Evolutionary conservation across 192 early-diverging fungal genomes (phyloP).

Genomic region (Coemansia sp.): DNA sequence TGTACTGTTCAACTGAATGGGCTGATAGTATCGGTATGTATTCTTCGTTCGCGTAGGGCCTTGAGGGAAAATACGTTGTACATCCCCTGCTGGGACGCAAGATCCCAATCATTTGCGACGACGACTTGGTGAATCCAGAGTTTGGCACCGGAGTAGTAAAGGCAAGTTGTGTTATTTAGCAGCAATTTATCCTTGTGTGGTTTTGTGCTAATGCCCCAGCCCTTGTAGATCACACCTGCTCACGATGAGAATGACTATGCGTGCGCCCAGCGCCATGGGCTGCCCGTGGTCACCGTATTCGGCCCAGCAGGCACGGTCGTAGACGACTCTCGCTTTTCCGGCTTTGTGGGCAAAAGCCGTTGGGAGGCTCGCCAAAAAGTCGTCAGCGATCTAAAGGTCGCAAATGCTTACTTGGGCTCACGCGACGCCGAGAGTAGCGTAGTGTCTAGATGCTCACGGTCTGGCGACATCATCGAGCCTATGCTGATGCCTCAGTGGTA

Average conservation of each 20-base stretch:
- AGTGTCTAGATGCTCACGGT: conserved; percentile 68
- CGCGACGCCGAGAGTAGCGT: conserved; percentile 78
- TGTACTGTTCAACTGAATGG: background rate
- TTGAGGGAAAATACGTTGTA: conserved; percentile 67
- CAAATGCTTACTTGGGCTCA: conserved; percentile 71
- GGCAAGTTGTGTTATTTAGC: conserved; percentile 34
- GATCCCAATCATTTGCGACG: conserved; percentile 84
- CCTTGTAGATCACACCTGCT: conserved; percentile 82
- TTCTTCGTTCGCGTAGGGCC: conserved; percentile 34
- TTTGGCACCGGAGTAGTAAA: conserved; percentile 98
- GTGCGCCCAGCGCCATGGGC: conserved; percentile 77
- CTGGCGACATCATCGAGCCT: conserved; percentile 94
- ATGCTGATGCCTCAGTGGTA: conserved; percentile 98
- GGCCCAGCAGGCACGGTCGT: conserved; percentile 75
- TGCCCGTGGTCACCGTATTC: conserved; percentile 83
- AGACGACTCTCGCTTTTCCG: background rate
- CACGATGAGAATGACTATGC: conserved; percentile 92
- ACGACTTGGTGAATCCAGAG: conserved; percentile 78
- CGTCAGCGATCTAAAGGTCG: conserved; percentile 61
- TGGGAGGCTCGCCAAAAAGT: conserved; percentile 80
- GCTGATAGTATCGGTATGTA: background rate
- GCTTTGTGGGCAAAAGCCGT: conserved; percentile 58
- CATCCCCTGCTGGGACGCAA: conserved; percentile 78
- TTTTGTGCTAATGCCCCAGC: background rate
- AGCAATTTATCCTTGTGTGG: background rate